phyloP scores from a whole-genome alignment of 345 rosid genomes.

The Lepidium didymum region DNA sequence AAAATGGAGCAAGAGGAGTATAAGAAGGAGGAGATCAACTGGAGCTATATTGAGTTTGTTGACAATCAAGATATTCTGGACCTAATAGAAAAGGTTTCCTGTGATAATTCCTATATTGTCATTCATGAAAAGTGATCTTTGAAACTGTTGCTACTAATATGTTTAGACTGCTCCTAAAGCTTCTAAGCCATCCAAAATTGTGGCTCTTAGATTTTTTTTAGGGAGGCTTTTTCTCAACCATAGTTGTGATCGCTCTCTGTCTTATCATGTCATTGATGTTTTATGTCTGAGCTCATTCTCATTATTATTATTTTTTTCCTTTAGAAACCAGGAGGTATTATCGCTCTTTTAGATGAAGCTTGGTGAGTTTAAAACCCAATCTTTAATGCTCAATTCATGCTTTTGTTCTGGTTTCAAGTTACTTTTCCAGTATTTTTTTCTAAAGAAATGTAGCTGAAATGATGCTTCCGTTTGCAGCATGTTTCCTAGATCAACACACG shows the following conservation, averaged over 20 bases:
- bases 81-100: slow-evolving; percentile 89
- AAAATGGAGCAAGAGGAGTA: slow-evolving; percentile 99
- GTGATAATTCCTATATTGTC: background rate
- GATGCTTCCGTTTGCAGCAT: slow-evolving; percentile 49
- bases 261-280: slow-evolving; percentile 2
- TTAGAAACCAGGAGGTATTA: slow-evolving; percentile 99
- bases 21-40: slow-evolving; percentile 82
- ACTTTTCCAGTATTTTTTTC: background rate
- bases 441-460: slow-evolving; percentile 1
- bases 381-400: background rate
- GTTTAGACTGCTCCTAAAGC: background rate
- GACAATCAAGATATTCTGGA: slow-evolving; percentile 94
- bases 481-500: slow-evolving; percentile 99
- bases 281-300: background rate
- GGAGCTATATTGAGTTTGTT: slow-evolving; percentile 99
- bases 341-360: slow-evolving; percentile 98
- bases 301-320: slow-evolving; percentile 13
- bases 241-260: background rate
- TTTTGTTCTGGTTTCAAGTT: background rate
- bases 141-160: background rate
- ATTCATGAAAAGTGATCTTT: background rate
- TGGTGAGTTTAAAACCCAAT: slow-evolving; percentile 51
- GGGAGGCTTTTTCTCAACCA: background rate
- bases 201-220: background rate
- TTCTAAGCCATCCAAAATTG: background rate